Evolutionary conservation across 345 rosid genomes (phyloP).

Genomic region (Citropsis articulata): DNA sequence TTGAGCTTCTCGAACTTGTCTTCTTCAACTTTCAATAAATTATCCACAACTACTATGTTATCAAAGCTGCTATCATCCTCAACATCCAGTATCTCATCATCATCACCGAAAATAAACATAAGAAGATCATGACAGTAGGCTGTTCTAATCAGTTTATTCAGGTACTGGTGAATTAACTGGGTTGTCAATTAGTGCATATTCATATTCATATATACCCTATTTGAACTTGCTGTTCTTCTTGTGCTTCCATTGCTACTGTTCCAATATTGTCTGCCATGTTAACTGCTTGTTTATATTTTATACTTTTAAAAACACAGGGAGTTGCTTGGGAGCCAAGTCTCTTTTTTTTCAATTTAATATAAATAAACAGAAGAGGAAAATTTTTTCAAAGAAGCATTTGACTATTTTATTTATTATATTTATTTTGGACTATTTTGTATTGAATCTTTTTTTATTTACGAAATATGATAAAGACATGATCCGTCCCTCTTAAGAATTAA

Average conservation of each 20-base stretch:
- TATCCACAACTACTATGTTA: conserved; percentile 32
- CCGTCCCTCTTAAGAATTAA: too few relatives aligned
- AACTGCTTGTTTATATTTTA: not conserved
- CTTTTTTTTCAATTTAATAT: not conserved
- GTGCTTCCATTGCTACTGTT: not conserved
- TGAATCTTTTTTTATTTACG: too few relatives aligned
- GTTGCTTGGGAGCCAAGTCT: not conserved
- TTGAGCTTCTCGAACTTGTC: conserved; percentile 42
- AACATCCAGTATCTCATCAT: conserved; percentile 25
- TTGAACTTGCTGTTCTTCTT: not conserved
- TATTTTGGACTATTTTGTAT: too few relatives aligned
- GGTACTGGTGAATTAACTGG: not conserved
- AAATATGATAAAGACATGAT: too few relatives aligned
- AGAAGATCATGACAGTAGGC: not conserved
- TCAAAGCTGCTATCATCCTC: conserved; percentile 35
- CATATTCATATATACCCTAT: not conserved
- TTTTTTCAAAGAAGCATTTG: too few relatives aligned
- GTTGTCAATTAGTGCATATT: not conserved
- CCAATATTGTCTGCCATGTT: not conserved
- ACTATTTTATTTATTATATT: too few relatives aligned
- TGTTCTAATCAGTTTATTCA: not conserved
- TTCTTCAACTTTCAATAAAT: conserved; percentile 31
- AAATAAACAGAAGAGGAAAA: not conserved
- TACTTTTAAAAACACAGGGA: not conserved
- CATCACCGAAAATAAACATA: conserved; percentile 9